Percentiles rank a stretch among this genome's conserved stretches.
These are phyloP conservation scores for Pyrenochaeta sp. DNA, from an alignment of 2,329 filamentous ascomycete species.

Conservation along the genomic window DNA sequence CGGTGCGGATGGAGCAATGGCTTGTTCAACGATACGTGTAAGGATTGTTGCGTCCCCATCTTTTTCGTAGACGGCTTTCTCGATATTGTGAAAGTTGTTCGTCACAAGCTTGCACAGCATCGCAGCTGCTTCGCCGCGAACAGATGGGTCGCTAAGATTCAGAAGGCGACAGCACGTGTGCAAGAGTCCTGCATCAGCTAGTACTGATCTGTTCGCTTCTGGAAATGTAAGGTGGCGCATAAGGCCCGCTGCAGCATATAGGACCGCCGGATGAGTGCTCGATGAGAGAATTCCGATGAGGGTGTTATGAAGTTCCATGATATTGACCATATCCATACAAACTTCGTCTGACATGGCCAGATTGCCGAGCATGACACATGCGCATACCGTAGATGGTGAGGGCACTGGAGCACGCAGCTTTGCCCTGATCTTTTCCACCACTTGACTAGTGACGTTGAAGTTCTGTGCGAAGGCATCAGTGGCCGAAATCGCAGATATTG, in stretches of 20 bases:
- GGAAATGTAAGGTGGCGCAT: conserved; percentile 50
- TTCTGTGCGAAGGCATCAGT: conserved; percentile 43
- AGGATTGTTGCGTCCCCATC: conserved; percentile 31
- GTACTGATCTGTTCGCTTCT: conserved; percentile 36
- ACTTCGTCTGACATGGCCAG: conserved; percentile 47
- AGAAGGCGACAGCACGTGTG: conserved; percentile 42
- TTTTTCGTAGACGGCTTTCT: conserved; percentile 36
- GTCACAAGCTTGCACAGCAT: conserved; percentile 46
- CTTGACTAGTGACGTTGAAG: conserved; percentile 35
- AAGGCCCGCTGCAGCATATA: conserved; percentile 49
- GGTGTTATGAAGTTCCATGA: conserved; percentile 39
- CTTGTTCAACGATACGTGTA: conserved; percentile 40
- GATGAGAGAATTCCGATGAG: conserved; percentile 40
- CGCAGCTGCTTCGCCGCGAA: conserved; percentile 46
- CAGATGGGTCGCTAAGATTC: conserved; percentile 36
- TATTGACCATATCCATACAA: conserved; percentile 47
- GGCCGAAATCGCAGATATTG: conserved; percentile 44
- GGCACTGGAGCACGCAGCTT: conserved; percentile 29
- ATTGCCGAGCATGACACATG: conserved; percentile 51
- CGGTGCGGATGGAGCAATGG: conserved; percentile 40
- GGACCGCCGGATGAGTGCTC: conserved; percentile 37
- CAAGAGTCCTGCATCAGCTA: conserved; percentile 44
- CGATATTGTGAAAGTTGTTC: conserved; percentile 41
- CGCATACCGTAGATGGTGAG: conserved; percentile 42
- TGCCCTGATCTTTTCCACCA: conserved; percentile 38